A percentile compares a stretch with the other conserved stretches of the same genome.
phyloP scores from a whole-genome alignment of 352 stramenopile species.

The Salisapilia sapeloensis region DNA sequence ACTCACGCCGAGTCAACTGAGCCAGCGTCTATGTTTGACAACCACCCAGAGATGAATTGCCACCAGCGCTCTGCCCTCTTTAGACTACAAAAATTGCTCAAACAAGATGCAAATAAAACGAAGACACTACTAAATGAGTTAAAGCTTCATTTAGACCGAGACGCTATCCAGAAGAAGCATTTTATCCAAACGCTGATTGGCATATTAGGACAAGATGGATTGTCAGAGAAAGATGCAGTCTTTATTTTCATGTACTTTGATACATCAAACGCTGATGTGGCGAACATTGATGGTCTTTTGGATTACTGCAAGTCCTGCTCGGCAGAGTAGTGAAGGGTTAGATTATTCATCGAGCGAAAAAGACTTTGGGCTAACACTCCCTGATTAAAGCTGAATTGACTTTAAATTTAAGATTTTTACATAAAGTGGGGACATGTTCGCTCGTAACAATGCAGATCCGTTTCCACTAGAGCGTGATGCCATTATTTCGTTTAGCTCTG shows the following conservation, averaged over 20 bases:
- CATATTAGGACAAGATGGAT: too few species aligned
- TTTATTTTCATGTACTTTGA: constrained; percentile 75
- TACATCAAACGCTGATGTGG: not conserved
- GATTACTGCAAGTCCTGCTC: too few species aligned
- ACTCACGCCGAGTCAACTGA: constrained; percentile 53
- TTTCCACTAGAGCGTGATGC: too few species aligned
- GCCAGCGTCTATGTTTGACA: constrained; percentile 22
- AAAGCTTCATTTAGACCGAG: constrained; percentile 1
- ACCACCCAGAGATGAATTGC: constrained; percentile 26
- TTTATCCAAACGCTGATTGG: too few species aligned
- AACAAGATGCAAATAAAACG: constrained; percentile 3
- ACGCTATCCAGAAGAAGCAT: constrained; percentile 24
- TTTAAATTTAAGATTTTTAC: too few species aligned
- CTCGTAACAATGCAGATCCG: too few species aligned
- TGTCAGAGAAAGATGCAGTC: constrained; percentile 38
- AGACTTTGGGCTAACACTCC: too few species aligned
- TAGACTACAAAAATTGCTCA: constrained; percentile 12
- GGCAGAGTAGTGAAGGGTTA: too few species aligned
- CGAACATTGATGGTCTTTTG: constrained; percentile 2
- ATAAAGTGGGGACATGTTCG: too few species aligned
- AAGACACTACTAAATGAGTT: constrained; percentile 3
- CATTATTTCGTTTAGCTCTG: too few species aligned
- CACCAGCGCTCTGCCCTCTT: constrained; percentile 46
- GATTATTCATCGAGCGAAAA: too few species aligned
- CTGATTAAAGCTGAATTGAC: too few species aligned